Base-by-base conservation (phyloP, 208 protist genomes). In the Trypanosoma congolense region DNA sequence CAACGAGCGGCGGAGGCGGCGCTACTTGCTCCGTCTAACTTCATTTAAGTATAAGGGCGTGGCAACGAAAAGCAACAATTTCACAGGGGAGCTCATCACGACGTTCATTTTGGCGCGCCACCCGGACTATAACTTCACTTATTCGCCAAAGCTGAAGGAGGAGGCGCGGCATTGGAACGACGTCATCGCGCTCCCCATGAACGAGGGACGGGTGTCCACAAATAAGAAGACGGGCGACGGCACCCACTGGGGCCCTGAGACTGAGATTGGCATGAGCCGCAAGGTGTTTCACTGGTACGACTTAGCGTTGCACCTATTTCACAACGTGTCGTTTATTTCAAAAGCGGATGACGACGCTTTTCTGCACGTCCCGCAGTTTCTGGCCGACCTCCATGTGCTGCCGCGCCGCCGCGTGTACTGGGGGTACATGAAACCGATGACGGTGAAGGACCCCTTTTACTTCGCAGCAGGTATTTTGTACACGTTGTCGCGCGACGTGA, bases 261-360 rank as follows among this genome's bases (percentile, higher is more conserved):
- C 59, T 31, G 68, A 75, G 40, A 57, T 83, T 4, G 68, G 64
- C 16, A 70, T 71, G 33, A 77, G 50, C 10, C 66, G 67, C 28
- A 83, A 83, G 49, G 40, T 56, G 28, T 44, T 76, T 19, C 46
- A 65, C 31, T 79, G 71, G 71, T 68, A 75, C 43, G 10, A 36
- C 10, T 61, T 65, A 40, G 70, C 70, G 18, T 70, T 79, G 36
- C 60, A 51, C 29, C 47, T 66, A 0, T 74, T 76, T 54, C 60
- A 35, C 16, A 19, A 53, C 6, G 62, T 66, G 21, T 47, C 59
- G 1, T 83, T 59, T 63, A 66, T 83, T 49, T 55, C 66, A n/a
- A 83, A 83, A 49, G 59, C 56, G 9, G 76, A 83, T 56, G 76
- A 83, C 53, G 76, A 83, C 55, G 42, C 56, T 12, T 83, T 75